Conservation (phyloP, 2,329 filamentous ascomycete genomes). For the Neonectria faginata region DNA sequence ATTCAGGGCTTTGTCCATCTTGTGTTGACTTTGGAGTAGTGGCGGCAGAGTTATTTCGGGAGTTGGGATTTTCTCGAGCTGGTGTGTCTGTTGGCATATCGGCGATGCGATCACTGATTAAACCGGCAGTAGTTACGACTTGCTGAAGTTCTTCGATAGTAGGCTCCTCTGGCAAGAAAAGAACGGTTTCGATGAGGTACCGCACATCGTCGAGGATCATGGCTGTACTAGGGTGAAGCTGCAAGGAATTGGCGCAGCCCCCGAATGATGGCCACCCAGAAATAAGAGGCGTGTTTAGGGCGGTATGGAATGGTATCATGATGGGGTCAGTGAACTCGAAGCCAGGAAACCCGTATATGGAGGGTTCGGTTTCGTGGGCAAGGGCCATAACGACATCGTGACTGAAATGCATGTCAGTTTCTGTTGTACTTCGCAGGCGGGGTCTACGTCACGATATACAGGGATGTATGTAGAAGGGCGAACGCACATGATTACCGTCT, state of each 20-base stretch:
- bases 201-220: slow-evolving; percentile 65
- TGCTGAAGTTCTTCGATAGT: slow-evolving; percentile 53
- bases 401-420: slow-evolving; percentile 47
- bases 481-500: slow-evolving; percentile 61
- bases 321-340: slow-evolving; percentile 57
- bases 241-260: slow-evolving; percentile 54
- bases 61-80: slow-evolving; percentile 24
- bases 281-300: slow-evolving; percentile 62
- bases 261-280: slow-evolving; percentile 57
- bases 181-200: slow-evolving; percentile 57
- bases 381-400: slow-evolving; percentile 62
- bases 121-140: slow-evolving; percentile 54
- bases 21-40: slow-evolving; percentile 28
- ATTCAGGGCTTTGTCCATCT: slow-evolving; percentile 30
- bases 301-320: slow-evolving; percentile 55
- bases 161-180: slow-evolving; percentile 53
- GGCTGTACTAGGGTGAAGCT: slow-evolving; percentile 60
- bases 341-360: slow-evolving; percentile 54
- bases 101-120: slow-evolving; percentile 55
- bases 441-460: not conserved
- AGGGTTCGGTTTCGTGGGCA: slow-evolving; percentile 58
- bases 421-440: not conserved
- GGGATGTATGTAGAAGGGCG: not conserved
- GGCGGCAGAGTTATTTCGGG: slow-evolving; percentile 28
- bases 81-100: slow-evolving; percentile 47